A percentile compares a stretch with the other conserved stretches of the same genome.
Evolutionary conservation across 2,329 filamentous ascomycete species (phyloP).

Genomic region (Talaromyces pinophilus): DNA sequence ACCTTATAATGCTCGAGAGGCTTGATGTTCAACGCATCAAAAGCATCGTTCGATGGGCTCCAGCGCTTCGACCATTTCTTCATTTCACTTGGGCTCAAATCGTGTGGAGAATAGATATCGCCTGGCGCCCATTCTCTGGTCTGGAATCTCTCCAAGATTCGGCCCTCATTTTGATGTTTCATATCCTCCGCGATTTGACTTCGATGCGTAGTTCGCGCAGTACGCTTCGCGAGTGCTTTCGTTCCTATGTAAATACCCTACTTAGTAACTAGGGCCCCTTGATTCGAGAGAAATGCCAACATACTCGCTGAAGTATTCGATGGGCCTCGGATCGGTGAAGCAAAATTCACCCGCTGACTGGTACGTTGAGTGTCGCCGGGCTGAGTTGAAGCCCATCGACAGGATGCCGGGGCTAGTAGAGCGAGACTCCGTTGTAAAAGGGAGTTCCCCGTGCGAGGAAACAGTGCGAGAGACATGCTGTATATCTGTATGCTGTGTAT

Average conservation of each 20-base stretch:
- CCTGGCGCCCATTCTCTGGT: slow-evolving; percentile 72
- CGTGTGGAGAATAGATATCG: slow-evolving; percentile 88
- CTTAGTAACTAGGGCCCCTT: neutral
- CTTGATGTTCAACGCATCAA: slow-evolving; percentile 77
- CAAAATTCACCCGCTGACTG: slow-evolving; percentile 10
- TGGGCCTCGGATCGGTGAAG: slow-evolving; percentile 9
- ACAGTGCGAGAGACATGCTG: slow-evolving; percentile 17
- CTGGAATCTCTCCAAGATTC: slow-evolving; percentile 43
- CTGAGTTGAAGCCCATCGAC: slow-evolving; percentile 18
- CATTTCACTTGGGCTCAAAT: slow-evolving; percentile 77
- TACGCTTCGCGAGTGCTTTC: slow-evolving; percentile 29
- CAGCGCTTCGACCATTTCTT: slow-evolving; percentile 70
- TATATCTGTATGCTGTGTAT: neutral
- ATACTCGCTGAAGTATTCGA: slow-evolving; percentile 1
- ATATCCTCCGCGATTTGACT: slow-evolving; percentile 40
- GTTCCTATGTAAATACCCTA: slow-evolving; percentile 24
- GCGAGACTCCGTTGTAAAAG: slow-evolving; percentile 5
- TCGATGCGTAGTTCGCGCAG: slow-evolving; percentile 34
- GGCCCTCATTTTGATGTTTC: slow-evolving; percentile 40
- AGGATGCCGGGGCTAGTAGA: slow-evolving; percentile 13
- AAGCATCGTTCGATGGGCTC: slow-evolving; percentile 64
- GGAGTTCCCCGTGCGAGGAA: slow-evolving; percentile 8
- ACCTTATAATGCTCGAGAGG: slow-evolving; percentile 88
- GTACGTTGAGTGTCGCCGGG: neutral
- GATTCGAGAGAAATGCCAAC: neutral